A percentile compares a stretch with the other conserved stretches of the same genome.
Conservation (phyloP, 1,284 basidiomycete genomes). For the Tremellales sp. region DNA sequence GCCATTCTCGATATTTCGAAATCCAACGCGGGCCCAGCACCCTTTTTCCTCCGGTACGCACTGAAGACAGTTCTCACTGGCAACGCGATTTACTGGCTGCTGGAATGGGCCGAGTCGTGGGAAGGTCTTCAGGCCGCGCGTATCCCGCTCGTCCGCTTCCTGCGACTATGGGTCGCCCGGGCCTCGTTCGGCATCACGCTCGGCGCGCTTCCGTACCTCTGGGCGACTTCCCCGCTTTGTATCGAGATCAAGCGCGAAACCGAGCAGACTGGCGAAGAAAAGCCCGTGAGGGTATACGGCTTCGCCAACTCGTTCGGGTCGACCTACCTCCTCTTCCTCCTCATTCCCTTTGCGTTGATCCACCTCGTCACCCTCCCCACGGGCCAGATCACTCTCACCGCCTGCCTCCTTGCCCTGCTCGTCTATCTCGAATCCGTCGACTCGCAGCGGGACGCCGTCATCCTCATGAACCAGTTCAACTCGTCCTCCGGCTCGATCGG, state of each 20-base stretch:
- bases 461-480: constrained; percentile 48
- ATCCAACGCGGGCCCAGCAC: constrained; percentile 69
- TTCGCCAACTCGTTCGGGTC: constrained; percentile 89
- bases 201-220: constrained; percentile 59
- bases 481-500: constrained; percentile 23
- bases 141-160: constrained; percentile 52
- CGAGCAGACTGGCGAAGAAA: constrained; percentile 34
- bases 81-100: constrained; percentile 66
- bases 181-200: constrained; percentile 55
- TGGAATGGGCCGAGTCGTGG: constrained; percentile 67
- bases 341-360: constrained; percentile 59
- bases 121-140: constrained; percentile 38
- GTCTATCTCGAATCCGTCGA: constrained; percentile 74
- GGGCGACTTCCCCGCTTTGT: constrained; percentile 68
- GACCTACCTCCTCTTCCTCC: constrained; percentile 77
- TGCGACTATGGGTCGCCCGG: constrained; percentile 63
- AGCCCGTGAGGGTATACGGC: constrained; percentile 69
- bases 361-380: constrained; percentile 72
- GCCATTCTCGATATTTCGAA: constrained; percentile 63
- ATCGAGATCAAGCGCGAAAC: constrained; percentile 57
- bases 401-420: constrained; percentile 63
- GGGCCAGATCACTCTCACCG: constrained; percentile 71
- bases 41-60: constrained; percentile 59
- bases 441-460: constrained; percentile 66
- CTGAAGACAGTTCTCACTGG: constrained; percentile 59